Percentiles rank a stretch among this genome's conserved stretches.
phyloP scores from a whole-genome alignment of 352 stramenopile species.

The Globisporangium ultimum region DNA sequence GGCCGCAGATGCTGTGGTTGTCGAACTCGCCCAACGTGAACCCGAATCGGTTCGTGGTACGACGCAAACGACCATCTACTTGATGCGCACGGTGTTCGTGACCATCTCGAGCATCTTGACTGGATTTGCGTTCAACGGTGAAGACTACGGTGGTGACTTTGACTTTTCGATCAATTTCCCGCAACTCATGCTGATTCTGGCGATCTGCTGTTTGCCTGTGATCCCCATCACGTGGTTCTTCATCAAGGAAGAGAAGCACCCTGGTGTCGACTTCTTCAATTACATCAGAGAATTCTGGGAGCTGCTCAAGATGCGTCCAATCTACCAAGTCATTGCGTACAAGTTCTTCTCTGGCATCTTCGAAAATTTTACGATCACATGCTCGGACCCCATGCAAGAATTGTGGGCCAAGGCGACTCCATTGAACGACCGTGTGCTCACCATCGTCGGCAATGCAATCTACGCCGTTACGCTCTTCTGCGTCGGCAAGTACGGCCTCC shows the following conservation, averaged over 20 bases:
- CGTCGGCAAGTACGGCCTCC: constrained; percentile 20
- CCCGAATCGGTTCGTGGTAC: constrained; percentile 18
- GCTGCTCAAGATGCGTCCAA: constrained; percentile 16
- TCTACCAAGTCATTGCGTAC: constrained; percentile 21
- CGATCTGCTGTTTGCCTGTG: constrained; percentile 14
- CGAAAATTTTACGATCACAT: constrained; percentile 14
- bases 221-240: constrained; percentile 23
- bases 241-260: constrained; percentile 22
- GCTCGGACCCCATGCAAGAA: constrained; percentile 8
- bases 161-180: constrained; percentile 15
- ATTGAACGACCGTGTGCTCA: constrained; percentile 6
- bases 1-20: constrained; percentile 20
- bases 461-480: constrained; percentile 7
- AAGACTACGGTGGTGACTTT: constrained; percentile 17
- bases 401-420: constrained; percentile 12
- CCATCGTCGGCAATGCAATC: constrained; percentile 13
- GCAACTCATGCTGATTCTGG: constrained; percentile 9
- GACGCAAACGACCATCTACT: constrained; percentile 23
- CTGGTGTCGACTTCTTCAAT: constrained; percentile 6
- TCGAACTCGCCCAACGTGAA: constrained; percentile 26
- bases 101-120: constrained; percentile 8
- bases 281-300: constrained; percentile 21
- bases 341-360: constrained; percentile 16
- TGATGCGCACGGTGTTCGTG: constrained; percentile 11
- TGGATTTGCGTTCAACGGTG: constrained; percentile 15